These are phyloP conservation scores for Trifolium pratense DNA, from an alignment of 306 rosid genomes.

Conservation along the genomic window DNA sequence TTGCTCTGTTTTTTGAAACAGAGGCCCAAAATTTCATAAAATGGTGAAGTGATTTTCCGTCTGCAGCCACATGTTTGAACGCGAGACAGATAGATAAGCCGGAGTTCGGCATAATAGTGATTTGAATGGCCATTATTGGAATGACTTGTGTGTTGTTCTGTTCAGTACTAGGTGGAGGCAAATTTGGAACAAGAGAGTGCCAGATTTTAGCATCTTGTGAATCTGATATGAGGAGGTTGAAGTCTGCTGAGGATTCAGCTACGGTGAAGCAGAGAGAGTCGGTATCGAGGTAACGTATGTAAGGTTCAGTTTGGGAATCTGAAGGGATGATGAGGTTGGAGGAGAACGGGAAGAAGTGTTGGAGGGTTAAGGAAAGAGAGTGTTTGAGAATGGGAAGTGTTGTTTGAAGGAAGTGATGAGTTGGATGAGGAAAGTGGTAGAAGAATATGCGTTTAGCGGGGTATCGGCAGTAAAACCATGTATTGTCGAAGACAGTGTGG, in stretches of 20 bases:
- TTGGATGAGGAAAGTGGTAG: slow-evolving; percentile 37
- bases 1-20: slow-evolving; percentile 16
- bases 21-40: slow-evolving; percentile 49
- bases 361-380: slow-evolving; percentile 52
- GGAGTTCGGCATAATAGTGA: slow-evolving; percentile 26
- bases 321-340: slow-evolving; percentile 38
- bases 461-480: slow-evolving; percentile 16
- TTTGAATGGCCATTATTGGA: slow-evolving; percentile 36
- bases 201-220: slow-evolving; percentile 16
- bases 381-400: slow-evolving; percentile 44
- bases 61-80: slow-evolving; percentile 27
- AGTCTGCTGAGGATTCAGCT: slow-evolving; percentile 13
- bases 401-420: slow-evolving; percentile 31
- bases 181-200: slow-evolving; percentile 13
- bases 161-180: background rate
- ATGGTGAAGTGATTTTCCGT: slow-evolving; percentile 38
- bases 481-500: slow-evolving; percentile 45
- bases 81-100: slow-evolving; percentile 33
- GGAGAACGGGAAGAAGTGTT: slow-evolving; percentile 48
- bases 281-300: slow-evolving; percentile 25
- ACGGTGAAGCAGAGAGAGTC: slow-evolving; percentile 36
- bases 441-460: slow-evolving; percentile 46
- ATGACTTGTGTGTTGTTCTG: background rate
- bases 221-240: slow-evolving; percentile 21
- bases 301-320: slow-evolving; percentile 4